A percentile compares a stretch with the other conserved stretches of the same genome.
Conservation (phyloP, 345 rosid species). For the Physaria fendleri region DNA sequence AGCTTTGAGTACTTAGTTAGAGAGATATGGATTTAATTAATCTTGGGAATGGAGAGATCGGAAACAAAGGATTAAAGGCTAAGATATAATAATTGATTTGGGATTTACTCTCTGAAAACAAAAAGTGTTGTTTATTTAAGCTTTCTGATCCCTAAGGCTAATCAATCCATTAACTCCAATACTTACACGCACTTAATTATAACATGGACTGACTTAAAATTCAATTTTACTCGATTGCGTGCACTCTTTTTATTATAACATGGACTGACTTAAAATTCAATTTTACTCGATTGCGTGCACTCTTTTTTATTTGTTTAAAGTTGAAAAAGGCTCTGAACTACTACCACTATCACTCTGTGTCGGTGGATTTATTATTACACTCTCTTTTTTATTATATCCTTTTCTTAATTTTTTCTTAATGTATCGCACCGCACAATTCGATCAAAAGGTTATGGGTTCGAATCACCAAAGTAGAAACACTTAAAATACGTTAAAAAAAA, state of each 20-base stretch:
- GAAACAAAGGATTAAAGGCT: slow-evolving; percentile 14
- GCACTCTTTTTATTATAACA: not conserved
- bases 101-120: slow-evolving; percentile 30
- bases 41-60: slow-evolving; percentile 25
- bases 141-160: slow-evolving; percentile 9
- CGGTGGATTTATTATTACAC: slow-evolving; percentile 18
- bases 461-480: too few relatives aligned
- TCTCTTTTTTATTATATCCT: too few relatives aligned
- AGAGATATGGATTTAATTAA: not conserved
- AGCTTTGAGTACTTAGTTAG: not conserved
- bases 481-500: too few relatives aligned
- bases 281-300: slow-evolving; percentile 8
- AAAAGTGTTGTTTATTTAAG: not conserved
- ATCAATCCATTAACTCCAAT: slow-evolving; percentile 13
- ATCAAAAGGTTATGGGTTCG: too few relatives aligned
- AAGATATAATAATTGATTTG: slow-evolving; percentile 24
- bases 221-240: slow-evolving; percentile 10
- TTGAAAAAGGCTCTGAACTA: not conserved
- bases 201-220: slow-evolving; percentile 22
- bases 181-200: not conserved
- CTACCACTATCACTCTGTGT: slow-evolving; percentile 25
- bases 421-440: too few relatives aligned
- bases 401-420: too few relatives aligned
- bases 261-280: slow-evolving; percentile 23
- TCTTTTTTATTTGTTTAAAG: not conserved